A percentile compares a stretch with the other conserved stretches of the same genome.
These are phyloP conservation scores for Pachysolen tannophilus DNA, from an alignment of 805 yeast species.

Conservation along the genomic window DNA sequence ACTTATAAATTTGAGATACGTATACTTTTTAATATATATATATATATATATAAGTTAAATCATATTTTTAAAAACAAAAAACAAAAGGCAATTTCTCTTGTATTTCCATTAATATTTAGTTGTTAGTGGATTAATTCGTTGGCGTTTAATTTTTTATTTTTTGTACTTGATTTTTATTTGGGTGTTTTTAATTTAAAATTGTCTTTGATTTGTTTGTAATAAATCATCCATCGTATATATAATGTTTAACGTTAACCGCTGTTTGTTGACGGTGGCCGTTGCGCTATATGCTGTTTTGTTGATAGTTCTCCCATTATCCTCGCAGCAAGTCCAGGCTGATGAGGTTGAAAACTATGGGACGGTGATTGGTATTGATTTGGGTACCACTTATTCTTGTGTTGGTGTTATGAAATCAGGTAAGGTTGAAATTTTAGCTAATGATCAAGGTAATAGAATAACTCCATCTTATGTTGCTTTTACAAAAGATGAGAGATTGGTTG, in stretches of 20 bases:
- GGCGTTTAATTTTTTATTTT: too few relatives aligned
- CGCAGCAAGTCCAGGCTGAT: slow-evolving; percentile 8
- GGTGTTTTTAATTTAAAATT: too few relatives aligned
- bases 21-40: too few relatives aligned
- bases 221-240: too few relatives aligned
- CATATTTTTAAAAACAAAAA: too few relatives aligned
- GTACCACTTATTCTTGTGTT: slow-evolving; percentile 97
- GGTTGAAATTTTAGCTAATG: slow-evolving; percentile 93
- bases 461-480: slow-evolving; percentile 97
- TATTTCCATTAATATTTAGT: too few relatives aligned
- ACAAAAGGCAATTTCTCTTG: too few relatives aligned
- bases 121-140: too few relatives aligned
- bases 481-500: slow-evolving; percentile 89
- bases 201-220: too few relatives aligned
- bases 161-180: too few relatives aligned
- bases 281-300: slow-evolving; percentile 12
- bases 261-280: slow-evolving; percentile 7
- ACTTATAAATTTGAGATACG: too few relatives aligned
- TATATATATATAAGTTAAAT: too few relatives aligned
- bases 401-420: slow-evolving; percentile 81
- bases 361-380: slow-evolving; percentile 90
- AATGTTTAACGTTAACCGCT: slow-evolving; percentile 8
- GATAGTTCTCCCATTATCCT: slow-evolving; percentile 8
- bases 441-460: slow-evolving; percentile 97
- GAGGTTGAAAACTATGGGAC: slow-evolving; percentile 44